Percentiles rank a stretch among this genome's conserved stretches.
Evolutionary conservation across 257 asterid species (phyloP).

Genomic region (Gentiana straminea): DNA sequence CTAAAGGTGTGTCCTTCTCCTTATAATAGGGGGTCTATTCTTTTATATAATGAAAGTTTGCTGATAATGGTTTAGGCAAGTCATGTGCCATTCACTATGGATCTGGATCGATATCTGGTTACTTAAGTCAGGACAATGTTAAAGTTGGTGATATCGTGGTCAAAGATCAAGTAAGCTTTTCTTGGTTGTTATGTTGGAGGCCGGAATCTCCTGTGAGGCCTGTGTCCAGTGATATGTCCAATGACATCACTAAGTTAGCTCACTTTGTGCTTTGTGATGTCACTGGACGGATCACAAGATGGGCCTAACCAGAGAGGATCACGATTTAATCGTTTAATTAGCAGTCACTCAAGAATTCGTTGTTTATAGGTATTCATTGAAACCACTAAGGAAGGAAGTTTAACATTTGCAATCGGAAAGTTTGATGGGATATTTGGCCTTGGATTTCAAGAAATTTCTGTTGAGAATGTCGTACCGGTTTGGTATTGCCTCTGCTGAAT

Average conservation of each 20-base stretch:
- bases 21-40: no score
- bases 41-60: background rate
- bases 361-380: conserved; percentile 69
- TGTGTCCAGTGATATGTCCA: no score
- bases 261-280: no score
- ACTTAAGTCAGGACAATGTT: conserved; percentile 79
- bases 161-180: conserved; percentile 62
- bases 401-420: conserved; percentile 58
- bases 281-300: no score
- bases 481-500: conserved; percentile 34
- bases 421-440: conserved; percentile 96
- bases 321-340: no score
- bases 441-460: conserved; percentile 89
- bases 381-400: conserved; percentile 73
- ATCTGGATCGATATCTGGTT: conserved; percentile 82
- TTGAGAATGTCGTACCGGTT: conserved; percentile 69
- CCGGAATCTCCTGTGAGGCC: no score
- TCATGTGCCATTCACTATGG: conserved; percentile 69
- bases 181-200: background rate
- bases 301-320: background rate
- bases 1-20: no score
- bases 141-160: conserved; percentile 81
- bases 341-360: background rate
- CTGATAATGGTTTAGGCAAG: conserved; percentile 37
- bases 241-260: no score